Conservation (phyloP, 2,329 filamentous ascomycete species). For the Trichoderma simmonsii region DNA sequence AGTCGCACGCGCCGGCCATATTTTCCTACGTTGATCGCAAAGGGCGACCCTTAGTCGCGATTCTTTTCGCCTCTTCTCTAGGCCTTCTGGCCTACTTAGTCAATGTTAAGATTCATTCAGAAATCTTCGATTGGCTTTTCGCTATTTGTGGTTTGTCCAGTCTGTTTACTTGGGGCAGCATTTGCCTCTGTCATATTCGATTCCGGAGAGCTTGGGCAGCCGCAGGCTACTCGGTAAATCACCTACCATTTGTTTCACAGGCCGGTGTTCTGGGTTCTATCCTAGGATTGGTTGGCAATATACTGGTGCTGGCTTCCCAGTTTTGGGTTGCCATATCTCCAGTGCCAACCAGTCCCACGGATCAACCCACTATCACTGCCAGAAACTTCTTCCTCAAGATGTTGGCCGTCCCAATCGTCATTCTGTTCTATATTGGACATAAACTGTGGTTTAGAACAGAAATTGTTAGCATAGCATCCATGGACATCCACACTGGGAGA, state of each 20-base stretch:
- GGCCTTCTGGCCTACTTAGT: background rate
- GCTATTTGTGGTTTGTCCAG: background rate
- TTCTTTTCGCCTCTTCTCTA: background rate
- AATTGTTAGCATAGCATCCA: background rate
- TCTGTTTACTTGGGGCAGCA: slow-evolving; percentile 3
- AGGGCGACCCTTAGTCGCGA: background rate
- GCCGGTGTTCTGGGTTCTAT: background rate
- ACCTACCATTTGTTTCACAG: background rate
- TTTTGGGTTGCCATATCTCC: slow-evolving; percentile 2
- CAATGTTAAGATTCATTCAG: background rate
- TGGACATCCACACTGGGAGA: background rate
- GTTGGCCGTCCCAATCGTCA: background rate
- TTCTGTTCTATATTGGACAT: slow-evolving; percentile 1
- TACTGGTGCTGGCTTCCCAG: background rate
- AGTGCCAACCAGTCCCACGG: background rate
- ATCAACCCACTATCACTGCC: background rate
- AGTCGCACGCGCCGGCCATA: background rate
- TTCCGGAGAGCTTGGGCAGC: slow-evolving; percentile 8
- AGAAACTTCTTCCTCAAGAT: slow-evolving; percentile 1
- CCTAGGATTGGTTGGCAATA: background rate
- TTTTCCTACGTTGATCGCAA: slow-evolving; percentile 10
- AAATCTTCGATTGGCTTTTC: slow-evolving; percentile 3
- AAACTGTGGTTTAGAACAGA: background rate
- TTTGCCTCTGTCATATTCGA: slow-evolving; percentile 2
- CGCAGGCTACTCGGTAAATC: background rate